Evolutionary conservation across 192 early-diverging fungal genomes (phyloP).

Genomic region (Coemansia sp.): DNA sequence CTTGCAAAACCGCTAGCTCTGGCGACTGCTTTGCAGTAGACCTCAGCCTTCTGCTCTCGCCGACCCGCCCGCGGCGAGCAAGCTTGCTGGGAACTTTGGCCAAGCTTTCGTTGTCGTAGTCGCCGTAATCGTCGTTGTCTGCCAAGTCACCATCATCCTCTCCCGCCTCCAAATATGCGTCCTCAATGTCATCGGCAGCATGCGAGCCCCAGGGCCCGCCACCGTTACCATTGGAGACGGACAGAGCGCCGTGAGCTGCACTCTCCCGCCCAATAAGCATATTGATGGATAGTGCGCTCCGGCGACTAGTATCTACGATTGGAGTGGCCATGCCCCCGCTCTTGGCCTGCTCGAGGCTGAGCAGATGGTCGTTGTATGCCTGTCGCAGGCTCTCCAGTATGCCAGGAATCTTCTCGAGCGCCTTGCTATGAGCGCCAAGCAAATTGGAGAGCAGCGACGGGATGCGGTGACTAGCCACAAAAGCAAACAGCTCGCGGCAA

Average conservation of each 20-base stretch:
- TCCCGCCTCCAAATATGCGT: conserved; percentile 75
- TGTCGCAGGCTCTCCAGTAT: conserved; percentile 23
- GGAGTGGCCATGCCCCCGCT: conserved; percentile 38
- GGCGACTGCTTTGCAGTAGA: conserved; percentile 17
- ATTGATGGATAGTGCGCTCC: conserved; percentile 45
- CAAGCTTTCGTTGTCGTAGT: conserved; percentile 6
- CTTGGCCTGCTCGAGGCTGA: conserved; percentile 14
- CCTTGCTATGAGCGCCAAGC: conserved; percentile 25
- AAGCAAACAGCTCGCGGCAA: conserved; percentile 87
- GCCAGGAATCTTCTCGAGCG: conserved; percentile 15
- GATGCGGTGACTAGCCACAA: conserved; percentile 70
- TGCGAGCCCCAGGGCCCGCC: conserved; percentile 54
- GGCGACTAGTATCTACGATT: conserved; percentile 38
- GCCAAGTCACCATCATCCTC: conserved; percentile 62
- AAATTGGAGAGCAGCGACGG: conserved; percentile 76
- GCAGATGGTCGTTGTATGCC: conserved; percentile 35
- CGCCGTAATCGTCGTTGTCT: conserved; percentile 30
- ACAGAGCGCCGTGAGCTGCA: background rate
- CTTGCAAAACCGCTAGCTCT: conserved; percentile 32
- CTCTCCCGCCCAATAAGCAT: conserved; percentile 24
- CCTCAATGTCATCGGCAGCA: conserved; percentile 73
- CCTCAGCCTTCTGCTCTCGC: background rate
- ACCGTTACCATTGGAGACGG: background rate
- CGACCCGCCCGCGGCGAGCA: background rate
- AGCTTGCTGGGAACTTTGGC: conserved; percentile 5